Conservation (phyloP, 331 rosid species). For the Malus hybrid region DNA sequence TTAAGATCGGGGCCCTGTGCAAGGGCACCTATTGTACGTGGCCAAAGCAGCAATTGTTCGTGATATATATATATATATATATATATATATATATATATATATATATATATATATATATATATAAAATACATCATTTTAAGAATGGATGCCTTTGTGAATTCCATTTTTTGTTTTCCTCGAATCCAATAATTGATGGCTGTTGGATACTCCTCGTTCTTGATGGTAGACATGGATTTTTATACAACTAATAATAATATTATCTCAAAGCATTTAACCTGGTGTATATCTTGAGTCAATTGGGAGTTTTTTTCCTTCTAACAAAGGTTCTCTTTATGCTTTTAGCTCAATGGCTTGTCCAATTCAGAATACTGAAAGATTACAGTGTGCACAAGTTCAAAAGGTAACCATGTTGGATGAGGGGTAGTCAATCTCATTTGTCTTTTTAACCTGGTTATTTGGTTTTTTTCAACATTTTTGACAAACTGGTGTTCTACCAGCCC, state of each 20-base stretch:
- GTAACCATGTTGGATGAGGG: slow-evolving; percentile 24
- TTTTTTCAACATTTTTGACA: background rate
- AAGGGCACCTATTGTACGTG: too few relatives aligned
- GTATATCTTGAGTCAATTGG: background rate
- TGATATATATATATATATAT: too few relatives aligned
- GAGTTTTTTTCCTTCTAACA: slow-evolving; percentile 11
- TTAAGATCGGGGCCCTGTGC: too few relatives aligned
- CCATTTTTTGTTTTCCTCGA: background rate
- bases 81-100: too few relatives aligned
- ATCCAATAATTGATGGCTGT: background rate
- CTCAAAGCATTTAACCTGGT: background rate
- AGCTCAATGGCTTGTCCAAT: slow-evolving; percentile 42
- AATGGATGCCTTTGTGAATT: background rate
- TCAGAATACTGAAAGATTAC: slow-evolving; percentile 46
- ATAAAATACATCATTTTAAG: too few relatives aligned
- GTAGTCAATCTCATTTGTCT: background rate
- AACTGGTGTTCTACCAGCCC: background rate
- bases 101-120: too few relatives aligned
- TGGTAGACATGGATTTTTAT: background rate
- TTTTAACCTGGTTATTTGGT: background rate
- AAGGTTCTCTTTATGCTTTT: slow-evolving; percentile 5
- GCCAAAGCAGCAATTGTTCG: too few relatives aligned
- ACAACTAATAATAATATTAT: background rate
- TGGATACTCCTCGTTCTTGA: background rate
- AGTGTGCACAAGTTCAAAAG: slow-evolving; percentile 53